A percentile compares a stretch with the other conserved stretches of the same genome.
phyloP scores from a whole-genome alignment of 202 grass and related monocot species.

The Panicum virgatum region DNA sequence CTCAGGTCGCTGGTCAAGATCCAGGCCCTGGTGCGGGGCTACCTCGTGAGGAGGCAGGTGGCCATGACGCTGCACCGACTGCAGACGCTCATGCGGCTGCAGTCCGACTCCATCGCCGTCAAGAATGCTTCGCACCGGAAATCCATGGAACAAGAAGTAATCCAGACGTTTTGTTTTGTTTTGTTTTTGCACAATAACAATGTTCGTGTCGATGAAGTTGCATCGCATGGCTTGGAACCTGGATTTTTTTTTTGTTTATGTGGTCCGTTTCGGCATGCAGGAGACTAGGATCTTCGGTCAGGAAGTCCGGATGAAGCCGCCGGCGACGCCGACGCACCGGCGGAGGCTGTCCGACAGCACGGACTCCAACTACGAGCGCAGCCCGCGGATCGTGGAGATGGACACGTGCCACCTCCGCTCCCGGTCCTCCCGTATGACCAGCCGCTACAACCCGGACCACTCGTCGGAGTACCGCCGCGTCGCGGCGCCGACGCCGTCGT shows the following conservation, averaged over 20 bases:
- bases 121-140: constrained; percentile 46
- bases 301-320: constrained; percentile 13
- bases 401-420: constrained; percentile 72
- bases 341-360: constrained; percentile 49
- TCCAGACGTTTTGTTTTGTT: background rate
- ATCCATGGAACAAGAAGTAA: constrained; percentile 54
- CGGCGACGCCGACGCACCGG: constrained; percentile 41
- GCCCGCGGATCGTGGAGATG: constrained; percentile 88
- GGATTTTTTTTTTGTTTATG: background rate
- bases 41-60: constrained; percentile 80
- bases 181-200: background rate
- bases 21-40: constrained; percentile 87
- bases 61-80: constrained; percentile 61
- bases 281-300: constrained; percentile 38
- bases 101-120: constrained; percentile 38
- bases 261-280: constrained; percentile 11
- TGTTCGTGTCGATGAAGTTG: background rate
- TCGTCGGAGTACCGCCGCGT: constrained; percentile 1
- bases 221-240: background rate
- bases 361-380: constrained; percentile 61
- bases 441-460: constrained; percentile 3
- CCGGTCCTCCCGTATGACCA: constrained; percentile 53
- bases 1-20: constrained; percentile 81
- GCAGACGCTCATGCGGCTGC: constrained; percentile 79
- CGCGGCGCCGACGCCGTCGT: constrained; percentile 1